A percentile compares a stretch with the other conserved stretches of the same genome.
Evolutionary conservation across 139 green algal species (phyloP).

Genomic region (Trebouxia sp.): DNA sequence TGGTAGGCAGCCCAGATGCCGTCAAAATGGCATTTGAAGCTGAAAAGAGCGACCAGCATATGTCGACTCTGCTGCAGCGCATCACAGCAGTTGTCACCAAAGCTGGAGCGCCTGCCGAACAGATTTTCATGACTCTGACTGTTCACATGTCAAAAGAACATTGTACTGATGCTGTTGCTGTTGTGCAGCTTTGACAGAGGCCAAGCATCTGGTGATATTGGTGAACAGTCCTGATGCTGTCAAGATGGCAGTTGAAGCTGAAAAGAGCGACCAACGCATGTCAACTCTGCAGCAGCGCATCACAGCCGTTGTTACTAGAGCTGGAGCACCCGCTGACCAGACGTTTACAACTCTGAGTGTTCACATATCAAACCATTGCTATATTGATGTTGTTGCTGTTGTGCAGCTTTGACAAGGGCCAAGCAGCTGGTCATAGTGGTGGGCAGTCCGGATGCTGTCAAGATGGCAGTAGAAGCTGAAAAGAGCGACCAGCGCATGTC

Average conservation of each 20-base stretch:
- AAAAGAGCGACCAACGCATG: slow-evolving; percentile 25
- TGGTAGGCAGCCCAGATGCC: slow-evolving; percentile 45
- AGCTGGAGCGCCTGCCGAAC: neutral
- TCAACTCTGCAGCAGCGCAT: slow-evolving; percentile 37
- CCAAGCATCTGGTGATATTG: slow-evolving; percentile 56
- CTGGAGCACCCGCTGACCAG: neutral
- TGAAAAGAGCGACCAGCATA: slow-evolving; percentile 27
- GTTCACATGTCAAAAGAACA: too few species aligned
- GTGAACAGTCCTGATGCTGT: slow-evolving; percentile 41
- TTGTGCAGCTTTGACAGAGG: slow-evolving; percentile 50
- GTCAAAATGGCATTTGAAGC: slow-evolving; percentile 38
- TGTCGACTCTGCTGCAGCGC: slow-evolving; percentile 39
- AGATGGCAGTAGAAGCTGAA: slow-evolving; percentile 33
- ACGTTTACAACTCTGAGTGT: too few species aligned
- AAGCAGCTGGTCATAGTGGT: slow-evolving; percentile 61
- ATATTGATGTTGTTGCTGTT: neutral
- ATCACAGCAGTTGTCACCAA: neutral
- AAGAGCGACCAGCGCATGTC: slow-evolving; percentile 33
- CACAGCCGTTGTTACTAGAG: neutral
- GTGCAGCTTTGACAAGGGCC: slow-evolving; percentile 57
- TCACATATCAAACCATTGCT: too few species aligned
- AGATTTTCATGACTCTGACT: slow-evolving; percentile 19
- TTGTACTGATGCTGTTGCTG: neutral
- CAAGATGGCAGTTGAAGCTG: slow-evolving; percentile 30
- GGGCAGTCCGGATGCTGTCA: slow-evolving; percentile 32